Base-by-base conservation (phyloP, 768 basidiomycete species). In the Dentipellis fragilis region DNA sequence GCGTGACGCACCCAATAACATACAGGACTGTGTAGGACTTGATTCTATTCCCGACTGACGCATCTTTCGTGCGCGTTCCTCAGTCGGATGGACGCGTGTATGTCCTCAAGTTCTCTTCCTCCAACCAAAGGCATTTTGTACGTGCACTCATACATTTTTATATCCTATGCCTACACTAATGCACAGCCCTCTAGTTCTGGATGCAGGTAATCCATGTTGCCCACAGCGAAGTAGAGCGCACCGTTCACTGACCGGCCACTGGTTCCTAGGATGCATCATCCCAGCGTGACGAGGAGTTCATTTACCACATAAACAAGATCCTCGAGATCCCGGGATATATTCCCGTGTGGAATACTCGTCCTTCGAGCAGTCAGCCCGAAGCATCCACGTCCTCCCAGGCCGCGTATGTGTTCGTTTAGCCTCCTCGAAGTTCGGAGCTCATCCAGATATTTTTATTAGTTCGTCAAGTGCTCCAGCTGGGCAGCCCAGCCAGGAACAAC, bases 61-160 rank as follows among this genome's bases (percentile, higher is more conserved):
- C 93, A 3, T 80, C 76, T 0, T 91, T 96, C 65, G 75, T 76
- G 62, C 86, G 84, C 68, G 86, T 94, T 10, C 58, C 78, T 1
- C 81, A 90, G 64, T 79, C 85, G 10, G 65, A 74, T 35, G 89
- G 87, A 6, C 75, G 91, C 58, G 83, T 86, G 4, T 91, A 89
- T 62, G 89, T 94, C 59, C 84, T 95, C 67, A 91, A 89, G 70
- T 95, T 96, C 73, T 84, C 87, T 0, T 92, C 89, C 19, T 94
- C 92, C 12, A 80, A 91, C 66, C 88, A 91, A 65, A 81, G 83
- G 59, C 88, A 93, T 68, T 95, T 96, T 68, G 93, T 94, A 65
- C 69, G 83, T 75, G 16, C 22, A 29, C 17, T 34, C 16, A 19
- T 23, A 17, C 29, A 2, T 19, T 7, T 4, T 22, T 39, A 8